Conservation (phyloP, 2,329 filamentous ascomycete genomes). For the Pseudogymnoascus sp. region DNA sequence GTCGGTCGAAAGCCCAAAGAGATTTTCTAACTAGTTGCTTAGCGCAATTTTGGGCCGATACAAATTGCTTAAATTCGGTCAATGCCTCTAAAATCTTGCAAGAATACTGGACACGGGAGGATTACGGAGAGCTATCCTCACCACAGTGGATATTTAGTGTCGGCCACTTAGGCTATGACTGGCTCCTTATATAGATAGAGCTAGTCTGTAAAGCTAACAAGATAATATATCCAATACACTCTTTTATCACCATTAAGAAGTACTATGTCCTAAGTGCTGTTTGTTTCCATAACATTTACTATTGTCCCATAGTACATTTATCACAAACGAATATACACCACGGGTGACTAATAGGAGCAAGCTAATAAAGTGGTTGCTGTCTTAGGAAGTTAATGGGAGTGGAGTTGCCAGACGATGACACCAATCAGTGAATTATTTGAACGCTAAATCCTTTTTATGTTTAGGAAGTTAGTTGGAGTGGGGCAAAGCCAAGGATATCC, state of each 20-base stretch:
- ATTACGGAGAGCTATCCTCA: slow-evolving; percentile 12
- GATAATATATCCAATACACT: neutral
- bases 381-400: neutral
- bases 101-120: slow-evolving; percentile 16
- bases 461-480: neutral
- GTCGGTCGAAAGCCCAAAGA: slow-evolving; percentile 19
- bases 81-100: slow-evolving; percentile 15
- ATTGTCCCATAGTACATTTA: neutral
- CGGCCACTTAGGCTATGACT: neutral
- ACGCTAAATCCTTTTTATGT: neutral
- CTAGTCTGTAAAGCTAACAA: neutral
- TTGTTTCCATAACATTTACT: neutral
- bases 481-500: neutral
- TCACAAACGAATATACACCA: neutral
- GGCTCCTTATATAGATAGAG: neutral
- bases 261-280: neutral
- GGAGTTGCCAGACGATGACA: neutral
- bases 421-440: neutral
- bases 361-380: neutral
- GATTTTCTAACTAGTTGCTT: slow-evolving; percentile 16
- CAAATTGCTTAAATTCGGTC: slow-evolving; percentile 16
- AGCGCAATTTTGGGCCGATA: neutral
- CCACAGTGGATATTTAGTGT: slow-evolving; percentile 1
- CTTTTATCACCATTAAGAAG: neutral
- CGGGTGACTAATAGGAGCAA: neutral